Conservation (phyloP, 345 rosid species). For the Brassica nigra region DNA sequence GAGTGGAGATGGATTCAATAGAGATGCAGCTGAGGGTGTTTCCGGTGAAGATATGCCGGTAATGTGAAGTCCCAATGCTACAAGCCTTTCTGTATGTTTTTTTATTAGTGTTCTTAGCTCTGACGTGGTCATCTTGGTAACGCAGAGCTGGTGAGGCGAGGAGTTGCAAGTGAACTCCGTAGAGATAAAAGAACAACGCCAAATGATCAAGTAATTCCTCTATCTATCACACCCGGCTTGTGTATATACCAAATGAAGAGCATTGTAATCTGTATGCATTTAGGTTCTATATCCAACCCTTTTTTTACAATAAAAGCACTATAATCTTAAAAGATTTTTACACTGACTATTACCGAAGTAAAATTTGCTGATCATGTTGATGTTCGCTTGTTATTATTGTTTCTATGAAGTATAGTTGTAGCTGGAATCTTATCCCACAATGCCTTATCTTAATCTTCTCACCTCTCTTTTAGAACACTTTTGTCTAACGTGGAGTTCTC, state of each 20-base stretch:
- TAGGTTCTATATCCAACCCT: conserved; percentile 22
- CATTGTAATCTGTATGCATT: conserved; percentile 16
- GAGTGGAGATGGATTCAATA: conserved; percentile 62
- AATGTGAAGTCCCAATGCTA: neutral
- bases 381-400: neutral
- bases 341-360: no score
- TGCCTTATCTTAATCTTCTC: neutral
- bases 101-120: neutral
- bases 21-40: conserved; percentile 55
- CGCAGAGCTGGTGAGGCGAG: conserved; percentile 37
- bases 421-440: neutral
- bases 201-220: conserved; percentile 35
- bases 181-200: conserved; percentile 31
- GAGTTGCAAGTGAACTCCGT: conserved; percentile 21
- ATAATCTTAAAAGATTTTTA: neutral
- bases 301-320: neutral
- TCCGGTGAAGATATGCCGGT: conserved; percentile 55
- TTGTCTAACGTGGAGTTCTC: conserved; percentile 8
- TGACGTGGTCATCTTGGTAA: neutral
- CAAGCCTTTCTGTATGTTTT: neutral
- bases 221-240: conserved; percentile 9
- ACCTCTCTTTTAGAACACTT: neutral
- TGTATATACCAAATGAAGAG: conserved; percentile 29
- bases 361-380: neutral
- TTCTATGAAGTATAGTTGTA: neutral